phyloP scores from a whole-genome alignment of 805 yeast species.

The Kuraishia cidri region DNA sequence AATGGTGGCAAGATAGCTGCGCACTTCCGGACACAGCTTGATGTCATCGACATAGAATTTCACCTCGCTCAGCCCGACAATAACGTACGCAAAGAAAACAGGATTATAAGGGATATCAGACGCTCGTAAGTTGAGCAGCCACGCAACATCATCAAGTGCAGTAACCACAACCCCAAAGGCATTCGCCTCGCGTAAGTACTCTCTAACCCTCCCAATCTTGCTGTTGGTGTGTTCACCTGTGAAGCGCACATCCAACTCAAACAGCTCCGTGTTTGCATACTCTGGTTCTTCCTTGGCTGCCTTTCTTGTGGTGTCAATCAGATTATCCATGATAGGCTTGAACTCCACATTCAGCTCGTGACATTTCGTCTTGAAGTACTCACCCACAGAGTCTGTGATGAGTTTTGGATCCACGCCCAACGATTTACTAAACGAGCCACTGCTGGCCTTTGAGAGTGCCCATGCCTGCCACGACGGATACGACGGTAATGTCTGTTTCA shows the following conservation, averaged over 20 bases:
- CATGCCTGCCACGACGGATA: slow-evolving; percentile 76
- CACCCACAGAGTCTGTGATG: slow-evolving; percentile 41
- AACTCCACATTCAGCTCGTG: slow-evolving; percentile 30
- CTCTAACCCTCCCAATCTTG: slow-evolving; percentile 24
- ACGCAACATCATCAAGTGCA: slow-evolving; percentile 80
- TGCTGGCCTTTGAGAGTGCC: slow-evolving; percentile 47
- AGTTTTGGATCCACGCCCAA: slow-evolving; percentile 83
- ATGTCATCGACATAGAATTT: slow-evolving; percentile 46
- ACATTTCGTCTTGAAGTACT: slow-evolving; percentile 23
- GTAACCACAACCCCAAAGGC: slow-evolving; percentile 46
- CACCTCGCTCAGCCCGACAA: slow-evolving; percentile 22
- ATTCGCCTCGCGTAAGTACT: slow-evolving; percentile 14
- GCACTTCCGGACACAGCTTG: slow-evolving; percentile 21
- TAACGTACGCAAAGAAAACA: slow-evolving; percentile 60
- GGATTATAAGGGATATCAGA: slow-evolving; percentile 77
- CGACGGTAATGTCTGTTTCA: slow-evolving; percentile 73
- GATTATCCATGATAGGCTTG: slow-evolving; percentile 47
- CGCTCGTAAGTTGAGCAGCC: slow-evolving; percentile 76
- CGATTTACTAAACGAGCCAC: slow-evolving; percentile 32
- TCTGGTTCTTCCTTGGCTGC: slow-evolving; percentile 22
- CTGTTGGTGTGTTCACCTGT: slow-evolving; percentile 31
- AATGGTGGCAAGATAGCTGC: slow-evolving; percentile 18
- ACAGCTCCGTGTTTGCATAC: slow-evolving; percentile 17
- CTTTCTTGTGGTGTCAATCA: slow-evolving; percentile 72
- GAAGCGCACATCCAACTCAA: slow-evolving; percentile 21